These are phyloP conservation scores for Elsinoe arachidis DNA, from an alignment of 2,329 filamentous ascomycete species.

Conservation along the genomic window DNA sequence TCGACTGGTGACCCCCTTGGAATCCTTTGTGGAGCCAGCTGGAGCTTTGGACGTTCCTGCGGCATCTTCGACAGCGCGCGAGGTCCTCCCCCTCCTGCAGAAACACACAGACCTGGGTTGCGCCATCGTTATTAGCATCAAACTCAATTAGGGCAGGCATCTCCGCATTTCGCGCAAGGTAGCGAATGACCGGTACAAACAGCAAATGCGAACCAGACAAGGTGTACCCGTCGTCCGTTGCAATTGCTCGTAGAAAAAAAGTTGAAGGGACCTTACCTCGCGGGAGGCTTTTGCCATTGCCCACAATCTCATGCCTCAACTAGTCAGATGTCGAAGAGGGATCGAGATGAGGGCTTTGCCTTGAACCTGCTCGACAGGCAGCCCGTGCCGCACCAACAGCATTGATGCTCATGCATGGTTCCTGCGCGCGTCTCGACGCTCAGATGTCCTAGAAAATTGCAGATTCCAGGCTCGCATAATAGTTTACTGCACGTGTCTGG, in stretches of 20 bases:
- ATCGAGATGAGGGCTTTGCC: not conserved
- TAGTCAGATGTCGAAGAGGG: not conserved
- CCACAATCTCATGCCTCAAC: not conserved
- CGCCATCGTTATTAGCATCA: conserved; percentile 6
- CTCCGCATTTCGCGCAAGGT: conserved; percentile 6
- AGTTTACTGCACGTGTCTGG: not conserved
- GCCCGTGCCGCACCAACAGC: conserved; percentile 5
- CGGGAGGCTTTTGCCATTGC: not conserved
- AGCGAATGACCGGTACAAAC: conserved; percentile 9
- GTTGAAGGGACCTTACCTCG: conserved; percentile 6
- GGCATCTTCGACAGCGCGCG: conserved; percentile 5
- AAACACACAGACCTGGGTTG: conserved; percentile 12
- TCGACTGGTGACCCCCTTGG: not conserved
- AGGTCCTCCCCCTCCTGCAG: conserved; percentile 6
- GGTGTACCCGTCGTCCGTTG: not conserved
- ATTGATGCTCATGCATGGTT: not conserved
- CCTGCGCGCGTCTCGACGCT: not conserved
- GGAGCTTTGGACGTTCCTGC: conserved; percentile 11
- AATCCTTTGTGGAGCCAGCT: not conserved
- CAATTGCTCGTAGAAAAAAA: conserved; percentile 4
- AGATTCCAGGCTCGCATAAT: conserved; percentile 2
- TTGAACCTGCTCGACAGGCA: not conserved
- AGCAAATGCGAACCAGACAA: conserved; percentile 9
- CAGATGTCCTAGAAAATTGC: not conserved
- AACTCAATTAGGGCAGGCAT: conserved; percentile 8